Evolutionary conservation across 495 filamentous ascomycete genomes (phyloP).

Genomic region (Ramalina peruviana): DNA sequence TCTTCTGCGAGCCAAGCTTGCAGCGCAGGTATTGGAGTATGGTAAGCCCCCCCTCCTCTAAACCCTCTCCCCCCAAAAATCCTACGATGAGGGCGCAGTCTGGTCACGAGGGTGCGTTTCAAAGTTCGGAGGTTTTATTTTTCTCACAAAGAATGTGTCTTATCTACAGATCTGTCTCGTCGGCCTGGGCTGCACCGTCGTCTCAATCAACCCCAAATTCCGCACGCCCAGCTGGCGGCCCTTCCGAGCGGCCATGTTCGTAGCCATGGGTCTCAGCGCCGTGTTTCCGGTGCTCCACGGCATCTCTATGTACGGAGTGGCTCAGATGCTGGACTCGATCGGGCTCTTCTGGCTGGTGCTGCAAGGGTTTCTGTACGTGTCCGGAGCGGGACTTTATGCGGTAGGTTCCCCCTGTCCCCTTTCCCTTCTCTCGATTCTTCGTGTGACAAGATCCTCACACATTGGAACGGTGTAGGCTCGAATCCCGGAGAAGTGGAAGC

Average conservation of each 20-base stretch:
- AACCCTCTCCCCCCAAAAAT: no score
- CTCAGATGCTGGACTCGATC: slow-evolving; percentile 51
- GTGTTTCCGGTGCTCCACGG: slow-evolving; percentile 71
- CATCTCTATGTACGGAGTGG: slow-evolving; percentile 42
- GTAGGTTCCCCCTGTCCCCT: slow-evolving; percentile 22
- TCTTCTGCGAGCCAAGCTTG: slow-evolving; percentile 25
- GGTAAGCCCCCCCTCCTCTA: slow-evolving; percentile 25
- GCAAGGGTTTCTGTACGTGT: slow-evolving; percentile 73
- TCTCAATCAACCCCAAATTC: slow-evolving; percentile 67
- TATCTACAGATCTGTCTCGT: slow-evolving; percentile 55
- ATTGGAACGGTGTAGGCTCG: slow-evolving; percentile 22
- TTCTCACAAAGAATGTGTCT: slow-evolving; percentile 19
- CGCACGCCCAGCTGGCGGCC: slow-evolving; percentile 69
- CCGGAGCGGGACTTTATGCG: slow-evolving; percentile 76
- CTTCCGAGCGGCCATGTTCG: slow-evolving; percentile 84
- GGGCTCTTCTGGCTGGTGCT: slow-evolving; percentile 69
- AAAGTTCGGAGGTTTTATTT: background rate
- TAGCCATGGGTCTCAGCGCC: slow-evolving; percentile 73
- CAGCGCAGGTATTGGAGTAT: slow-evolving; percentile 31
- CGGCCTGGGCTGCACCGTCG: slow-evolving; percentile 56
- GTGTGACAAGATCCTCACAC: background rate
- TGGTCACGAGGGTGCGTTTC: no score
- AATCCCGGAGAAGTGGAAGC: slow-evolving; percentile 34
- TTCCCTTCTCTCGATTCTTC: background rate
- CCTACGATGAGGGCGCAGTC: no score